These are phyloP conservation scores for Globisporangium emineosum DNA, from an alignment of 352 stramenopile species.

Conservation along the genomic window DNA sequence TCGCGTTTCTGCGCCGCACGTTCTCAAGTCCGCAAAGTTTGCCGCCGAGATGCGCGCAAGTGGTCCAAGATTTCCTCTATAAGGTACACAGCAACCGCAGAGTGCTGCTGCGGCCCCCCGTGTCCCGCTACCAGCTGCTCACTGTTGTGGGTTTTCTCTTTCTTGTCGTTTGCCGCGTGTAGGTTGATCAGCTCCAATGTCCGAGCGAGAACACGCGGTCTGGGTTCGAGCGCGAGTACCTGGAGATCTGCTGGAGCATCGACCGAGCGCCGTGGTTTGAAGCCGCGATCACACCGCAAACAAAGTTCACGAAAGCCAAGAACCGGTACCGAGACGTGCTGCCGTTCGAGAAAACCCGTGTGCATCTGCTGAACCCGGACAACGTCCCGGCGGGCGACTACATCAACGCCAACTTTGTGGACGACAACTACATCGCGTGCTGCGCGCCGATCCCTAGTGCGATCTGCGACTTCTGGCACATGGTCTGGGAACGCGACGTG, in stretches of 20 bases:
- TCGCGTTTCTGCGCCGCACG: slow-evolving; percentile 24
- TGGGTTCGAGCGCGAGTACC: slow-evolving; percentile 66
- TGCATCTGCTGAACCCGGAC: slow-evolving; percentile 33
- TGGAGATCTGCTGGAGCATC: slow-evolving; percentile 57
- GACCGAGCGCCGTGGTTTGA: slow-evolving; percentile 55
- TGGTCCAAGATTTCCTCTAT: slow-evolving; percentile 16
- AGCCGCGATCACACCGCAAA: slow-evolving; percentile 52
- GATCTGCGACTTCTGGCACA: slow-evolving; percentile 81
- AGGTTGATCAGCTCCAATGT: slow-evolving; percentile 33
- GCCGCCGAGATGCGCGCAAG: slow-evolving; percentile 12
- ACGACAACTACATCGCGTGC: slow-evolving; percentile 70
- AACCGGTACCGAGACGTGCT: slow-evolving; percentile 81
- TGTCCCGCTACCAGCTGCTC: background rate
- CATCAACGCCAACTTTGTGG: slow-evolving; percentile 74
- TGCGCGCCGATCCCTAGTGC: slow-evolving; percentile 59
- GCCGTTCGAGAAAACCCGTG: slow-evolving; percentile 67
- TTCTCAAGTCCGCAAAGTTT: slow-evolving; percentile 8
- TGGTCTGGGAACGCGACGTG: slow-evolving; percentile 75
- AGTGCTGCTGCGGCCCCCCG: background rate
- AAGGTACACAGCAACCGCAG: slow-evolving; percentile 1
- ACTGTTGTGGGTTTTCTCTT: background rate
- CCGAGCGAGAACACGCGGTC: slow-evolving; percentile 25
- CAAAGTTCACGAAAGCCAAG: slow-evolving; percentile 60
- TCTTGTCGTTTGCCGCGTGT: background rate
- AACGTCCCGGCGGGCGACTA: slow-evolving; percentile 43